These are phyloP conservation scores for Detonula confervacea DNA, from an alignment of 352 stramenopile genomes.

Conservation along the genomic window DNA sequence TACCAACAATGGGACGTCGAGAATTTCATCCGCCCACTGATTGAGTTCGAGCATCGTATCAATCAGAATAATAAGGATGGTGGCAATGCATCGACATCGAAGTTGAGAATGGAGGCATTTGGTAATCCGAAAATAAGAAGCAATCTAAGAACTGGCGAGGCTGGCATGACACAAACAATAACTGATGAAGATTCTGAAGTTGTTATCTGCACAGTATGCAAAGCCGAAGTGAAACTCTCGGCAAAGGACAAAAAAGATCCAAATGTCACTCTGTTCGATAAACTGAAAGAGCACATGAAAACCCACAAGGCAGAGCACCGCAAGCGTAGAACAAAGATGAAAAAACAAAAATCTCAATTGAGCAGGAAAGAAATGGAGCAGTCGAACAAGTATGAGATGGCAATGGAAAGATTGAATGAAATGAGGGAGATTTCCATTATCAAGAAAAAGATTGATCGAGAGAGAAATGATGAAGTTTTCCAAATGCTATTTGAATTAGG, in stretches of 20 bases:
- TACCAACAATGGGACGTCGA: not conserved
- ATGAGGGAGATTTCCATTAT: not conserved
- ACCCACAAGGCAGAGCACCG: not conserved
- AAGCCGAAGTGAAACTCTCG: not conserved
- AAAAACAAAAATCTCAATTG: not conserved
- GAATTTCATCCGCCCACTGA: not conserved
- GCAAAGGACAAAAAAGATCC: conserved; percentile 2
- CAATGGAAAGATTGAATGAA: not conserved
- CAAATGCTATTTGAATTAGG: not conserved
- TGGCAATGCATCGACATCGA: not conserved
- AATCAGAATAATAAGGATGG: not conserved
- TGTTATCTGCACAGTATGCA: not conserved
- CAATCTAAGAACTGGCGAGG: not conserved
- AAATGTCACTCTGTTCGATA: too few relatives aligned
- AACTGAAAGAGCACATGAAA: conserved; percentile 5
- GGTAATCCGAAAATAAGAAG: not conserved
- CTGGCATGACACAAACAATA: not conserved
- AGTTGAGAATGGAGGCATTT: conserved; percentile 3
- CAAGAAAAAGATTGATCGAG: not conserved
- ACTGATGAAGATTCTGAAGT: not conserved
- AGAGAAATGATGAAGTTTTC: not conserved
- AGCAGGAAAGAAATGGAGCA: not conserved
- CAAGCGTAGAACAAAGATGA: not conserved
- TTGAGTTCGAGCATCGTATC: not conserved
- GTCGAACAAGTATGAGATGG: conserved; percentile 2